Base-by-base conservation (phyloP, 768 basidiomycete species). In the Boletus barrowsii region DNA sequence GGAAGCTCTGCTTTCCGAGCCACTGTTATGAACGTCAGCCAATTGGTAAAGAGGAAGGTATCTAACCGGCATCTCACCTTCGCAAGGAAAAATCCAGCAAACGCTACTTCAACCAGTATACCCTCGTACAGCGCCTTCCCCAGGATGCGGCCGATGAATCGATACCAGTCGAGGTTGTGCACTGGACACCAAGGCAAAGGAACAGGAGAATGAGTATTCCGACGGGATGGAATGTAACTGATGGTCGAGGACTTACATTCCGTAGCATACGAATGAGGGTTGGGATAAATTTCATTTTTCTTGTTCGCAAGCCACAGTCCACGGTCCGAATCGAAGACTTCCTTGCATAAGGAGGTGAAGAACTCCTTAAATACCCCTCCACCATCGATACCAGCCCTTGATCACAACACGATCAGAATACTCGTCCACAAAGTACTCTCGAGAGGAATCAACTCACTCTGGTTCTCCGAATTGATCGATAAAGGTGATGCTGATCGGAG, bases 301-400 rank as follows among this genome's bases (percentile, higher is more conserved):
- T 83, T 83, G 53, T 87, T 99, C 26, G 83, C 84, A 26, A 96
- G 76, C 97, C 97, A 99, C 5, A 99, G 74, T 10, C 97, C 97
- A 5, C 93, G 84, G 64, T 98, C 85, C 2, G 90, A 88, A 64
- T 99, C 93, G 57, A 99, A 98, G 0, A 90, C 96, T 68, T 98
- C 96, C 64, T 89, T 93, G 53, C 86, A 87, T 17, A 99, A 70
- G 14, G 88, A 91, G 2, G 94, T 99, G 64, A 98, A 82, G 62
- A 98, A 97, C 69, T 98, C 97, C 68, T 98, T 99, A 78, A 97
- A 98, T 5, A 98, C 86, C 0, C 97, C 97, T 3, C 97, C 95
- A 2, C 96, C 95, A 59, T 98, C 96, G 32, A 98, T 96, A 0
- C 95, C 96, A 17, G 87, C 85, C 68, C 89, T 90, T 42, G 3